Base-by-base conservation (phyloP, 1,284 basidiomycete species). In the Cystobasidiaceae sp. region DNA sequence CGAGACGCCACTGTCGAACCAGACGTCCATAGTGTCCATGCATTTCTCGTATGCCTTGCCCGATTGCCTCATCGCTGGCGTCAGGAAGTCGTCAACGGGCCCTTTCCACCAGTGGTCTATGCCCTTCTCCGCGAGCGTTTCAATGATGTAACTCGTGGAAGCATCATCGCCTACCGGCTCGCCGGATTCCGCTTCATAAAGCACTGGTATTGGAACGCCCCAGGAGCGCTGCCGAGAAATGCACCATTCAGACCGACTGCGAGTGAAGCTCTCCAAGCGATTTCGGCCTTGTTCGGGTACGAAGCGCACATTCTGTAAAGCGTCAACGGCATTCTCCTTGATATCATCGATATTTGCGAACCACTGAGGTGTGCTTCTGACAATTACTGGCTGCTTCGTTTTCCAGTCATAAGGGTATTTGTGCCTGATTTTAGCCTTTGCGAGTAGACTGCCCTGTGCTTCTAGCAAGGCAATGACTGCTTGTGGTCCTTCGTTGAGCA, bases 391-490 rank as follows among this genome's bases (percentile, higher is more conserved):
- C 74, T 90, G 81, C 72, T 93, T 86, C 1, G 94, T 94, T 75
- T 91, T 89, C 94, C 94, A 98, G 75, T 99, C 94, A 75, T 93
- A 93, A 0, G 96, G 93, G 75, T 97, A 98, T 52, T 86, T 85
- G 78, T 98, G 96, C 70, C 84, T 85, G 71, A 91, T 83, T 68
- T 80, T 81, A 73, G 90, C 82, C 57, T 88, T 79, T 65, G 86
- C 85, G 30, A 90, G 75, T 13, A 96, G 77, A 0, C 79, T 80
- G 1, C 82, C 85, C 1, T 49, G 27, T 1, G 72, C 65, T n/a
- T 81, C 74, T 55, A 97, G 76, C 13, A 93, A 74, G 32, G 81
- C 78, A 4, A 90, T 81, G 44, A 93, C 81, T 19, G 80, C 81
- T 61, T 81, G 82, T 2, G 83, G 85, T 0, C 93, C 94, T 4